These are phyloP conservation scores for Eurotiales sp. DNA, from an alignment of 2,329 filamentous ascomycete species.

Conservation along the genomic window DNA sequence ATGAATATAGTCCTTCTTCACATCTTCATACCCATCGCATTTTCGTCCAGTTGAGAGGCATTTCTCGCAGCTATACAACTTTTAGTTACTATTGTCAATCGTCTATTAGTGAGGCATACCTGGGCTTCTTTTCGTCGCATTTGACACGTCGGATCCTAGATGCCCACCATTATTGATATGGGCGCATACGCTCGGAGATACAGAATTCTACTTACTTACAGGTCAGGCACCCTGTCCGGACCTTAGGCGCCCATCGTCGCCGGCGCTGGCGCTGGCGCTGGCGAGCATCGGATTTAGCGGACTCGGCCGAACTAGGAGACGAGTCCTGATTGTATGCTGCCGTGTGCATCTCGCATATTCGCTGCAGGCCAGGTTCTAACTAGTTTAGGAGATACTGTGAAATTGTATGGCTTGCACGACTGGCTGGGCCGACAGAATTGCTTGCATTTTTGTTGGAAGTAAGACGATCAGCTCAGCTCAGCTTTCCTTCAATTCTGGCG, in stretches of 20 bases:
- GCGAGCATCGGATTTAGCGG: background rate
- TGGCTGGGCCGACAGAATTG: no score
- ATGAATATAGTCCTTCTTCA: background rate
- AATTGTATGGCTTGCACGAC: background rate
- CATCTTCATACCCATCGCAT: slow-evolving; percentile 14
- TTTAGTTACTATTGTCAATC: no score
- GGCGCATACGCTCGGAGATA: background rate
- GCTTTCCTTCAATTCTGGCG: no score
- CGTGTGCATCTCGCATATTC: background rate
- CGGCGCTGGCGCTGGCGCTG: no score
- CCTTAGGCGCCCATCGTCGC: slow-evolving; percentile 15
- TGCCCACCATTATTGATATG: background rate
- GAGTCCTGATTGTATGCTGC: background rate
- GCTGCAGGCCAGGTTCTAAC: background rate
- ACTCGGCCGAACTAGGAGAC: background rate
- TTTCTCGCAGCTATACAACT: slow-evolving; percentile 12
- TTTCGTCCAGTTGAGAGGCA: slow-evolving; percentile 11
- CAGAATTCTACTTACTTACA: slow-evolving; percentile 10
- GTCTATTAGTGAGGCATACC: background rate
- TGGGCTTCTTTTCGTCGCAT: slow-evolving; percentile 12
- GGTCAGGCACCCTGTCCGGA: slow-evolving; percentile 13
- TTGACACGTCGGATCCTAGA: slow-evolving; percentile 13
- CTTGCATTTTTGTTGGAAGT: no score
- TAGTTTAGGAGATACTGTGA: background rate
- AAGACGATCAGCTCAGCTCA: no score